Evolutionary conservation across 1,284 basidiomycete species (phyloP).

Genomic region (Volvariella volvacea): DNA sequence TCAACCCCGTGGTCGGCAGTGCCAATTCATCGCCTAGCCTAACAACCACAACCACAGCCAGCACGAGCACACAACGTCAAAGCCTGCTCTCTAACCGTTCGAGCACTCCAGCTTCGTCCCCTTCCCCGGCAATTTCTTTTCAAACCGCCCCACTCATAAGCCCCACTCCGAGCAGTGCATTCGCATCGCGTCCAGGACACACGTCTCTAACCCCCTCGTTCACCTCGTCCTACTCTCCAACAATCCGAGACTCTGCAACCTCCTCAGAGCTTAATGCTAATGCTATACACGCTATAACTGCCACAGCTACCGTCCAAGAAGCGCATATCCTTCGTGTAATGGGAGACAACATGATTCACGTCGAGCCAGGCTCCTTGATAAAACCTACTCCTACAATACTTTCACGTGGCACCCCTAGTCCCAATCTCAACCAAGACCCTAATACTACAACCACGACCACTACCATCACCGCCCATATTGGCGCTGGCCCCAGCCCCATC

Average conservation of each 20-base stretch:
- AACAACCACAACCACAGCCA: too few species aligned
- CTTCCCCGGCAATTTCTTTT: neutral
- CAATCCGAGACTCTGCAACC: neutral
- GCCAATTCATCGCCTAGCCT: too few species aligned
- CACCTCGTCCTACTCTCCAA: neutral
- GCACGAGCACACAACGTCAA: neutral
- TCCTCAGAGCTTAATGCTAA: conserved; percentile 1
- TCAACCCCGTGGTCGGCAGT: too few species aligned
- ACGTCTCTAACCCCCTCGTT: neutral
- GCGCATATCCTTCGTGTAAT: neutral
- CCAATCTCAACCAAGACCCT: neutral
- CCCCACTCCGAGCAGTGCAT: neutral
- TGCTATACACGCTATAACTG: conserved; percentile 1
- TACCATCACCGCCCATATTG: too few species aligned
- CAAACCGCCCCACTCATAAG: neutral
- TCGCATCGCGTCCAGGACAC: too few species aligned
- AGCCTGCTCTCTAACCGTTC: neutral
- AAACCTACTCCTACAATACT: neutral
- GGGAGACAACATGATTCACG: neutral
- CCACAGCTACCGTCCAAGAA: conserved; percentile 1
- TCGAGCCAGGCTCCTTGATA: neutral
- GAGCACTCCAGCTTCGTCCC: neutral
- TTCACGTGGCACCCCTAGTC: neutral
- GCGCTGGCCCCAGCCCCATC: too few species aligned
- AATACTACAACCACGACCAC: neutral